Percentiles rank a stretch among this genome's conserved stretches.
phyloP scores from a whole-genome alignment of 2,329 filamentous ascomycete genomes.

The Karstenula rhodostoma region DNA sequence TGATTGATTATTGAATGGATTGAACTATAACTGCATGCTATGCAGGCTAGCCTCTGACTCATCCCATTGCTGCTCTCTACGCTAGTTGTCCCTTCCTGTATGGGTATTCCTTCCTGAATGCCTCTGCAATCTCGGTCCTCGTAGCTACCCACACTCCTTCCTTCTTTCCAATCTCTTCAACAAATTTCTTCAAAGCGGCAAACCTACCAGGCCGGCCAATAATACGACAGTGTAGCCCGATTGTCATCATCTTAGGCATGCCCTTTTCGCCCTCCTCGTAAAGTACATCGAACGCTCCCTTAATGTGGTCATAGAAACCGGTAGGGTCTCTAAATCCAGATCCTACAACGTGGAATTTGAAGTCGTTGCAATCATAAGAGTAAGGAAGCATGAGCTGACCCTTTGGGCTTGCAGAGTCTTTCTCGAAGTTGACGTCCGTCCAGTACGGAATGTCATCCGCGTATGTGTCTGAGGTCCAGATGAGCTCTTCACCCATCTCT shows the following conservation, averaged over 20 bases:
- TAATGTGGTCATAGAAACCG: constrained; percentile 58
- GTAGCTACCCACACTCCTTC: constrained; percentile 65
- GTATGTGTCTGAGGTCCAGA: constrained; percentile 62
- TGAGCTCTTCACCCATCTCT: constrained; percentile 60
- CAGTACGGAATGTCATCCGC: constrained; percentile 66
- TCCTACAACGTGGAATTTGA: constrained; percentile 55
- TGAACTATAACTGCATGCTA: neutral
- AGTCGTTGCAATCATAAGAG: constrained; percentile 65
- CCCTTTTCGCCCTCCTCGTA: constrained; percentile 61
- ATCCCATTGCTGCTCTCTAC: constrained; percentile 14
- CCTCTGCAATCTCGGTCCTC: constrained; percentile 61
- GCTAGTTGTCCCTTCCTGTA: constrained; percentile 55
- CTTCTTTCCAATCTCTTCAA: constrained; percentile 62
- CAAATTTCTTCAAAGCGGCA: constrained; percentile 60
- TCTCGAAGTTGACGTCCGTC: constrained; percentile 62
- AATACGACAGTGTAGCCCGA: constrained; percentile 63
- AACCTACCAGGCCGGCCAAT: constrained; percentile 62
- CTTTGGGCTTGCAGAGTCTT: constrained; percentile 50
- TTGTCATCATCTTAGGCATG: constrained; percentile 65
- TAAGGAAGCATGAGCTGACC: constrained; percentile 65
- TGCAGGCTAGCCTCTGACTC: neutral
- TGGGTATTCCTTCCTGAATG: constrained; percentile 58
- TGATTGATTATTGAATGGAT: neutral
- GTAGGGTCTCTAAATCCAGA: constrained; percentile 57
- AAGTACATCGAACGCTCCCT: constrained; percentile 62